Conservation (phyloP, 768 basidiomycete species). For the Suillus hirtellus region DNA sequence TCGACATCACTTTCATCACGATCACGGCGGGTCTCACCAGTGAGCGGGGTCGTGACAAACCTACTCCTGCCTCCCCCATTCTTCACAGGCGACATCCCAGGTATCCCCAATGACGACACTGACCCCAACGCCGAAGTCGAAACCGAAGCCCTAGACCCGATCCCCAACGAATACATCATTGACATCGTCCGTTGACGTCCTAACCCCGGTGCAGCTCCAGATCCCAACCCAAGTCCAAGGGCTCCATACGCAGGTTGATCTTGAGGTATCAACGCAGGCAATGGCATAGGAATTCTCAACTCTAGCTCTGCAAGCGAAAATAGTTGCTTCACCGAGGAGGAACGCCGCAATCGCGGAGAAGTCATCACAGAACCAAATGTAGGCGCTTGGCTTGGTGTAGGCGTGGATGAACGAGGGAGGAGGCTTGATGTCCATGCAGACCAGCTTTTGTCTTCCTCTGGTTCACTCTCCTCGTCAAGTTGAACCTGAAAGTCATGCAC, state of each 20-base stretch:
- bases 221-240: slow-evolving; percentile 22
- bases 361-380: slow-evolving; percentile 77
- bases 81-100: slow-evolving; percentile 2
- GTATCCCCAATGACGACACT: slow-evolving; percentile 8
- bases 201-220: slow-evolving; percentile 12
- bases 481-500: slow-evolving; percentile 44
- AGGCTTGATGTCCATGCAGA: slow-evolving; percentile 62
- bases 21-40: background rate
- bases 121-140: background rate
- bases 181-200: slow-evolving; percentile 51
- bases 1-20: slow-evolving; percentile 26
- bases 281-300: slow-evolving; percentile 63
- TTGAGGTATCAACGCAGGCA: slow-evolving; percentile 9
- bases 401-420: slow-evolving; percentile 43
- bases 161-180: slow-evolving; percentile 63
- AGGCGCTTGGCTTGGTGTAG: slow-evolving; percentile 34
- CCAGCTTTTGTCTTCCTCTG: slow-evolving; percentile 26
- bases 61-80: background rate
- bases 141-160: slow-evolving; percentile 43
- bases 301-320: slow-evolving; percentile 42
- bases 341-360: slow-evolving; percentile 55
- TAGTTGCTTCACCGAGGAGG: slow-evolving; percentile 39
- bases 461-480: background rate
- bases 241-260: slow-evolving; percentile 16
- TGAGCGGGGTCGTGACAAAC: background rate